Evolutionary conservation across 176 grass and related monocot genomes (phyloP).

Genomic region (Urochloa ruziziensis): DNA sequence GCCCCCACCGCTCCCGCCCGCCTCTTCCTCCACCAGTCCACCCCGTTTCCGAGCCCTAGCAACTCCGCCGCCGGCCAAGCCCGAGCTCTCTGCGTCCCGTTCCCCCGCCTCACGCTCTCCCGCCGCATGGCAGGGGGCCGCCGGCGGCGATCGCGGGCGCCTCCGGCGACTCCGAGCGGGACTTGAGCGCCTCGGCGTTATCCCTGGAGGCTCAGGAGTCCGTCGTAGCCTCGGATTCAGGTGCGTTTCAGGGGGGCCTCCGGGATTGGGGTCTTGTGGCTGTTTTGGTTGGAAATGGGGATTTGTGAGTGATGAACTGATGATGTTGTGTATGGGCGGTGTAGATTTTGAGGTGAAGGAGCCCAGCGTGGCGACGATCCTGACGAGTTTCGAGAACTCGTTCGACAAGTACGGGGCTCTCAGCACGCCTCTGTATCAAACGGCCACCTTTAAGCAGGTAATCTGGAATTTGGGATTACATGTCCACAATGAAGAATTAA

Average conservation of each 20-base stretch:
- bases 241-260: constrained; percentile 11
- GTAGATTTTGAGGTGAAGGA: constrained; percentile 57
- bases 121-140: constrained; percentile 18
- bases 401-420: constrained; percentile 78
- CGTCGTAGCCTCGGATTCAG: background rate
- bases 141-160: constrained; percentile 14
- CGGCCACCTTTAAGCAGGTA: constrained; percentile 97
- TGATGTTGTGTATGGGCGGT: background rate
- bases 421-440: constrained; percentile 98
- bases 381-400: constrained; percentile 80
- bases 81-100: background rate
- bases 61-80: background rate
- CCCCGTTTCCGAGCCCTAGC: background rate
- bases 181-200: constrained; percentile 27
- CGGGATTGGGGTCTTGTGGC: background rate
- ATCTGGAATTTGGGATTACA: background rate
- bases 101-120: constrained; percentile 13
- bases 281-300: background rate
- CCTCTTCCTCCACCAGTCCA: constrained; percentile 22
- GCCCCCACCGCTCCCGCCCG: background rate
- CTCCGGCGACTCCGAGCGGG: constrained; percentile 23
- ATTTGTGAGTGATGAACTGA: background rate
- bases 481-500: background rate
- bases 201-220: background rate
- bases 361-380: constrained; percentile 75